These are phyloP conservation scores for Eimeria acervulina DNA, from an alignment of 169 alveolate species.

Conservation along the genomic window DNA sequence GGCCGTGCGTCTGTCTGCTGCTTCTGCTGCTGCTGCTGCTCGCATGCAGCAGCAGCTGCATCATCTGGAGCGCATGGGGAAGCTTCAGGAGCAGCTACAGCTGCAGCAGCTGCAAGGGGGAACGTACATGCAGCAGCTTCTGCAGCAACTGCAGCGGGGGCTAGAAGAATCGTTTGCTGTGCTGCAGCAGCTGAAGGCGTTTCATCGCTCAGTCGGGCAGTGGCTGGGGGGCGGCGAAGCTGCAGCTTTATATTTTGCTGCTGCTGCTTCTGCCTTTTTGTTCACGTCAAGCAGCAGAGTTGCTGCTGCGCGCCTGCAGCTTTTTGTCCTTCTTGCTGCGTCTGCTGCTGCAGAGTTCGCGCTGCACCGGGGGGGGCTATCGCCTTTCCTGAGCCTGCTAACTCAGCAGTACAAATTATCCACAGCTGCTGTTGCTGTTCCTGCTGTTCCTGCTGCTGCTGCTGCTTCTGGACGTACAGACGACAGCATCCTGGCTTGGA, in stretches of 20 bases:
- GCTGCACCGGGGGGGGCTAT: conserved; percentile 48
- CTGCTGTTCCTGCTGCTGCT: background rate
- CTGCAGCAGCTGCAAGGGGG: conserved; percentile 38
- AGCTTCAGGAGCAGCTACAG: too few relatives aligned
- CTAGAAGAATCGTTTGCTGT: conserved; percentile 38
- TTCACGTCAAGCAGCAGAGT: conserved; percentile 43
- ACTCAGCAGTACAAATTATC: background rate
- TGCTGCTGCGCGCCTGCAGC: conserved; percentile 38
- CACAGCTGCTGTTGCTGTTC: background rate
- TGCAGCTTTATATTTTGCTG: background rate
- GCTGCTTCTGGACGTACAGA: background rate
- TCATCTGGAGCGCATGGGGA: too few relatives aligned
- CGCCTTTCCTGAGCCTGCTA: background rate
- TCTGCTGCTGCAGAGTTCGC: conserved; percentile 49
- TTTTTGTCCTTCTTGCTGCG: background rate
- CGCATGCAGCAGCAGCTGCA: too few relatives aligned
- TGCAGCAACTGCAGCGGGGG: conserved; percentile 68
- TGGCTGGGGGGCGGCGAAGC: conserved; percentile 60
- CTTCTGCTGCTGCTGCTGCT: conserved; percentile 12
- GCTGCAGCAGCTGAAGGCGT: conserved; percentile 74
- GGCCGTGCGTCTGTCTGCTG: conserved; percentile 62
- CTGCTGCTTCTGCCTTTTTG: conserved; percentile 13
- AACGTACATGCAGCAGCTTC: conserved; percentile 65
- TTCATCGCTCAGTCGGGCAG: conserved; percentile 54
- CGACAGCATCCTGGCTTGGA: background rate